A percentile compares a stretch with the other conserved stretches of the same genome.
These are phyloP conservation scores for Torrubiella hemipterigena DNA, from an alignment of 2,329 filamentous ascomycete genomes.

Conservation along the genomic window DNA sequence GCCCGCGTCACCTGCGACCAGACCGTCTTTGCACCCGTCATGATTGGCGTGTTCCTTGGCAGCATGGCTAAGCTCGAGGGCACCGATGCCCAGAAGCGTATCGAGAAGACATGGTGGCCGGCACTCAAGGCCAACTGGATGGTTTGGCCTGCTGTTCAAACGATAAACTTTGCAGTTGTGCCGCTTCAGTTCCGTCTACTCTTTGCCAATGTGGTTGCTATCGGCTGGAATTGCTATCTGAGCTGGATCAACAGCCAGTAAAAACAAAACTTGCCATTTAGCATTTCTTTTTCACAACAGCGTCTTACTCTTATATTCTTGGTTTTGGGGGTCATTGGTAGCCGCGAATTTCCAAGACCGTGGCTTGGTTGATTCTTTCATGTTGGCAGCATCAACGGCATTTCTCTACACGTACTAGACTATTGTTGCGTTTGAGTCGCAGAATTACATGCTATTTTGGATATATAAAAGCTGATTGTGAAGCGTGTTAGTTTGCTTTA, in stretches of 20 bases:
- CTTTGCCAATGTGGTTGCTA: slow-evolving; percentile 72
- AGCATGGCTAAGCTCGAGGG: slow-evolving; percentile 80
- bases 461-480: too few species aligned
- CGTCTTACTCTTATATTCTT: too few species aligned
- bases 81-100: slow-evolving; percentile 46
- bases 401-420: too few species aligned
- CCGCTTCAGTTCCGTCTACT: slow-evolving; percentile 74
- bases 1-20: slow-evolving; percentile 76
- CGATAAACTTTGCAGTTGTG: slow-evolving; percentile 77
- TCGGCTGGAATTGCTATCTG: slow-evolving; percentile 54
- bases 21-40: slow-evolving; percentile 68
- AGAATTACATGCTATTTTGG: too few species aligned
- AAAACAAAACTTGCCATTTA: too few species aligned
- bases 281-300: too few species aligned
- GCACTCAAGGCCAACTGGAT: slow-evolving; percentile 76
- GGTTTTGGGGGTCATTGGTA: too few species aligned
- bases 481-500: too few species aligned
- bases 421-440: too few species aligned
- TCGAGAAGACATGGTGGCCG: slow-evolving; percentile 55
- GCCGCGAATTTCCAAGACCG: too few species aligned
- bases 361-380: too few species aligned
- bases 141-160: slow-evolving; percentile 78
- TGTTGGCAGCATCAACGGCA: too few species aligned
- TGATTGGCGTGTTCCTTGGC: slow-evolving; percentile 70
- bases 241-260: slow-evolving; percentile 46